These are phyloP conservation scores for Apiotrichum gracile DNA, from an alignment of 1,284 basidiomycete genomes.

Conservation along the genomic window DNA sequence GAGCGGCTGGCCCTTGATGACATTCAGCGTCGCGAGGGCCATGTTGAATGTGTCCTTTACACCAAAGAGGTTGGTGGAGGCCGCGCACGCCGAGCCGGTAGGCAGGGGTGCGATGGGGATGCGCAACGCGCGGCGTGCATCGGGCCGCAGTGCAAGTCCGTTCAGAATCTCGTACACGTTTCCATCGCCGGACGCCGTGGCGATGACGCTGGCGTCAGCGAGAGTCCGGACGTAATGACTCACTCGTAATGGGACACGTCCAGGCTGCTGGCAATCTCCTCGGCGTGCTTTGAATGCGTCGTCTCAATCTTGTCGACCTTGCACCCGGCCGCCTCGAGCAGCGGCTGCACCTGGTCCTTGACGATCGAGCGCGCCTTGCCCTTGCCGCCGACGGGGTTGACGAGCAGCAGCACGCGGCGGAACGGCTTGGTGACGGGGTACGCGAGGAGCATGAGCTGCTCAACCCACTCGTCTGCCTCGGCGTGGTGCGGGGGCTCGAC, in stretches of 20 bases:
- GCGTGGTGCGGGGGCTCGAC: constrained; percentile 31
- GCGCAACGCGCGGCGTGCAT: constrained; percentile 63
- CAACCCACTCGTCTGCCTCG: constrained; percentile 56
- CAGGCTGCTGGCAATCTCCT: constrained; percentile 61
- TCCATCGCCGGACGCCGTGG: constrained; percentile 86
- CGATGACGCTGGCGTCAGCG: constrained; percentile 54
- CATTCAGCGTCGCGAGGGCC: constrained; percentile 68
- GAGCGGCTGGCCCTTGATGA: constrained; percentile 76
- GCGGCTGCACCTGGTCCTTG: constrained; percentile 64
- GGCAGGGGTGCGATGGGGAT: constrained; percentile 82
- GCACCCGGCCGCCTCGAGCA: constrained; percentile 72
- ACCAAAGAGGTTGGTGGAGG: constrained; percentile 47
- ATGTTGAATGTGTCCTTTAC: constrained; percentile 64
- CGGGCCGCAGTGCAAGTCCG: constrained; percentile 69
- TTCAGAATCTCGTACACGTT: constrained; percentile 88
- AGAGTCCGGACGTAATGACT: constrained; percentile 5
- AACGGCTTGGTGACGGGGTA: constrained; percentile 55
- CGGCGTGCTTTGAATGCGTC: constrained; percentile 64
- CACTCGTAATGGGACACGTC: constrained; percentile 59
- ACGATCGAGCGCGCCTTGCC: constrained; percentile 64
- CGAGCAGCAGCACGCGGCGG: constrained; percentile 61
- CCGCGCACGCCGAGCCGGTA: constrained; percentile 55
- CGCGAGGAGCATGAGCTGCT: constrained; percentile 54
- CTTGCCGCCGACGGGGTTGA: constrained; percentile 85
- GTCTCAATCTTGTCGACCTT: constrained; percentile 59